phyloP scores from a whole-genome alignment of 179 eudicot species.

The Nepenthes alata region DNA sequence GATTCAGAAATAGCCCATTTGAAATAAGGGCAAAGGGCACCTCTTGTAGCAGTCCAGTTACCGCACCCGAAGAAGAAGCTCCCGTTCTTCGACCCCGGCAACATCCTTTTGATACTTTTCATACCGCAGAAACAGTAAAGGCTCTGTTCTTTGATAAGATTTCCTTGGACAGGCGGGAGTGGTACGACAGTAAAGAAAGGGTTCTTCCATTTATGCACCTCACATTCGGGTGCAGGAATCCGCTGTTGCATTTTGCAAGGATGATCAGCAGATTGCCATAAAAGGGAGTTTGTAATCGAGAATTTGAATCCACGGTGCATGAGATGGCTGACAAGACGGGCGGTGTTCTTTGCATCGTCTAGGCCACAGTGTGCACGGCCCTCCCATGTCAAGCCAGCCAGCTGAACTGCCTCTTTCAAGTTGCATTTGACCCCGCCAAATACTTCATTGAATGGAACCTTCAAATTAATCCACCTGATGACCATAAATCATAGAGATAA shows the following conservation, averaged over 20 bases:
- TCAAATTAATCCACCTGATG: conserved; percentile 84
- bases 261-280: conserved; percentile 28
- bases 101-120: conserved; percentile 44
- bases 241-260: conserved; percentile 23
- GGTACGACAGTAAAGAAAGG: conserved; percentile 17
- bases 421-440: conserved; percentile 55
- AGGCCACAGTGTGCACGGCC: conserved; percentile 91
- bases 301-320: conserved; percentile 63
- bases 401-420: conserved; percentile 71
- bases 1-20: conserved; percentile 48
- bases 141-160: conserved; percentile 13
- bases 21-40: conserved; percentile 58
- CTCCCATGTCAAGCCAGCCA: conserved; percentile 79
- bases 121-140: conserved; percentile 62
- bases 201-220: conserved; percentile 24
- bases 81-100: conserved; percentile 66
- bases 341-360: conserved; percentile 91
- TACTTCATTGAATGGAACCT: conserved; percentile 50
- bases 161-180: conserved; percentile 16
- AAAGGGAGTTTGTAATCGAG: conserved; percentile 48
- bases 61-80: conserved; percentile 77
- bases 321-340: conserved; percentile 50
- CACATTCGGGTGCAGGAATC: conserved; percentile 13
- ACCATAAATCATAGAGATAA: neutral
- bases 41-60: conserved; percentile 66